phyloP scores from a whole-genome alignment of 2,329 filamentous ascomycete genomes.

The Madurella fahalii region DNA sequence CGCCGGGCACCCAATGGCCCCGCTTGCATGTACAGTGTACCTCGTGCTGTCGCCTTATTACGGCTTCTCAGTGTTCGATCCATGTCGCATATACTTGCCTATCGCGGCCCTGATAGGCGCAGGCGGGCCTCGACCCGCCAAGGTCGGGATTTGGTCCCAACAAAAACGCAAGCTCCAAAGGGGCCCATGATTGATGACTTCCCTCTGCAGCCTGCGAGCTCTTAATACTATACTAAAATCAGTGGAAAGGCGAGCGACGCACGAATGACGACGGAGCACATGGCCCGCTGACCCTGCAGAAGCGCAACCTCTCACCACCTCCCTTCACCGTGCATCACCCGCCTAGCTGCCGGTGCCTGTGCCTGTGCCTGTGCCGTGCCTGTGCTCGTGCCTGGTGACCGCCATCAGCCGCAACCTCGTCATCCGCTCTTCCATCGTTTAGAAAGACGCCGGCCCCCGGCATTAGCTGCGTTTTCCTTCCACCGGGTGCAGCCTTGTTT shows the following conservation, averaged over 20 bases:
- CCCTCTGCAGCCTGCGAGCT: neutral
- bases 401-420: neutral
- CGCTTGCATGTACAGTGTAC: neutral
- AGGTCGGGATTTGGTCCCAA: slow-evolving; percentile 11
- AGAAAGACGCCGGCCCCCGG: too few species aligned
- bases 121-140: slow-evolving; percentile 5
- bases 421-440: neutral
- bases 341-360: neutral
- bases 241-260: too few species aligned
- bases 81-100: too few species aligned
- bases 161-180: slow-evolving; percentile 8
- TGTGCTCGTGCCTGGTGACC: slow-evolving; percentile 7
- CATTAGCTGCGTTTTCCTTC: neutral
- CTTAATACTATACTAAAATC: too few species aligned
- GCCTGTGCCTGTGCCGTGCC: neutral
- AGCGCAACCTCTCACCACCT: neutral
- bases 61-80: neutral
- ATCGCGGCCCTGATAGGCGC: neutral
- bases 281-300: slow-evolving; percentile 10
- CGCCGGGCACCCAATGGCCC: slow-evolving; percentile 1
- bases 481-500: neutral
- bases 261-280: slow-evolving; percentile 25
- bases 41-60: neutral
- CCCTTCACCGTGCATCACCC: neutral
- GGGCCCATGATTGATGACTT: neutral